Percentiles rank a stretch among this genome's conserved stretches.
Conservation (phyloP, 2,329 filamentous ascomycete genomes). For the Xylaria multiplex region DNA sequence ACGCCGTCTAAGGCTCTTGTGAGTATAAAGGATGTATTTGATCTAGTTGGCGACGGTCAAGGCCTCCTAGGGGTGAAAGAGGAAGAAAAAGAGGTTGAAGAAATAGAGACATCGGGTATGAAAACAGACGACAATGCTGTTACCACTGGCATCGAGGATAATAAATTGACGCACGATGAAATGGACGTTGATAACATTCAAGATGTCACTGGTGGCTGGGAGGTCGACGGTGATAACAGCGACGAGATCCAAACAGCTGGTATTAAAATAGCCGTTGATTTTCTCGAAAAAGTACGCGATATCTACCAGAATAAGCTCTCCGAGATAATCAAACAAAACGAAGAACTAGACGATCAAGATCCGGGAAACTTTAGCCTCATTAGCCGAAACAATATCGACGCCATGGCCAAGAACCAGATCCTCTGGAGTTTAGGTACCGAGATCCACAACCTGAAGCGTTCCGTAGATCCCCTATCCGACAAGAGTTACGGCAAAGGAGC, state of each 20-base stretch:
- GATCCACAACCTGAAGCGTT: slow-evolving; percentile 31
- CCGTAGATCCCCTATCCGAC: slow-evolving; percentile 18
- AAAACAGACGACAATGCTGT: neutral
- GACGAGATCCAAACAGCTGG: neutral
- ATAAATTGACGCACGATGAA: too few species aligned
- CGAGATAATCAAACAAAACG: slow-evolving; percentile 22
- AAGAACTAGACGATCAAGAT: slow-evolving; percentile 37
- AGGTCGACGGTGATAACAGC: neutral
- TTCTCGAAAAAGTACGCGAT: slow-evolving; percentile 14
- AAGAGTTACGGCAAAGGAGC: slow-evolving; percentile 20
- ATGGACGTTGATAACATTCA: too few species aligned
- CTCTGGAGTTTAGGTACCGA: slow-evolving; percentile 39
- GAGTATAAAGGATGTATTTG: neutral
- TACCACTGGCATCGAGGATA: neutral
- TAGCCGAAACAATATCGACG: slow-evolving; percentile 39
- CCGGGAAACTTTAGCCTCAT: slow-evolving; percentile 36
- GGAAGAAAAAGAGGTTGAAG: too few species aligned
- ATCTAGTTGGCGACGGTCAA: too few species aligned
- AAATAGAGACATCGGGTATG: too few species aligned
- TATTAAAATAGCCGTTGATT: neutral
- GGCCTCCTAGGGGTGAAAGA: too few species aligned
- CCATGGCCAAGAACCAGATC: slow-evolving; percentile 39
- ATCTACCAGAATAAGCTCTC: slow-evolving; percentile 22
- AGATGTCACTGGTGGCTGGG: too few species aligned
- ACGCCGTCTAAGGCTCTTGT: neutral